phyloP scores from a whole-genome alignment of 768 basidiomycete species.

The Suillus weaverae region DNA sequence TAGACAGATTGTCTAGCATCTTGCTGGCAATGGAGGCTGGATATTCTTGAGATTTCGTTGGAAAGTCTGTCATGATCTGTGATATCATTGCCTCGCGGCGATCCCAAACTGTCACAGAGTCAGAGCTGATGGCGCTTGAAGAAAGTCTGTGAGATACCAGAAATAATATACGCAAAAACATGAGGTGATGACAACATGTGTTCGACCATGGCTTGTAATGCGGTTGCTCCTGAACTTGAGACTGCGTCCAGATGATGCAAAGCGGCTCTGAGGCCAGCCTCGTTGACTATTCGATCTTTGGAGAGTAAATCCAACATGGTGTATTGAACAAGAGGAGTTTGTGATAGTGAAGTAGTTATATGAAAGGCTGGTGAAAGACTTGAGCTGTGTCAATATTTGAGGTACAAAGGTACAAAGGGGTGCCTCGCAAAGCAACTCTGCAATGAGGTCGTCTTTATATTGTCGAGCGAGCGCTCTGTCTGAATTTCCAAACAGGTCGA shows the following conservation, averaged over 20 bases:
- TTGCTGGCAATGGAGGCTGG: conserved; percentile 18
- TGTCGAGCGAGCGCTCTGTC: not conserved
- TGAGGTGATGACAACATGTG: conserved; percentile 26
- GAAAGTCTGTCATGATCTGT: conserved; percentile 37
- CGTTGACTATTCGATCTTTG: conserved; percentile 15
- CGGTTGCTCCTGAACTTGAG: conserved; percentile 22
- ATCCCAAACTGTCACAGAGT: conserved; percentile 15
- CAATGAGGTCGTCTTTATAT: not conserved
- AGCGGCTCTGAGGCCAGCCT: conserved; percentile 20
- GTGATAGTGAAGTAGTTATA: not conserved
- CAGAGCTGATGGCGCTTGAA: not conserved
- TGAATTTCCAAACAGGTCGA: not conserved
- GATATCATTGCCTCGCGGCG: conserved; percentile 14
- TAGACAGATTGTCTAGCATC: conserved; percentile 29
- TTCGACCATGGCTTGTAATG: conserved; percentile 26
- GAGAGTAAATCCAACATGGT: conserved; percentile 1
- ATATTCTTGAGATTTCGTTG: conserved; percentile 23
- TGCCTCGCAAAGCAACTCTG: not conserved
- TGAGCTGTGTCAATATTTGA: not conserved
- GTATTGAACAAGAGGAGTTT: not conserved
- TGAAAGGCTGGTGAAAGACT: not conserved
- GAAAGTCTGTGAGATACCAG: conserved; percentile 17
- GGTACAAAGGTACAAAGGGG: not conserved
- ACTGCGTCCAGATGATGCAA: conserved; percentile 22
- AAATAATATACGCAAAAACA: conserved; percentile 32